phyloP scores from a whole-genome alignment of 768 basidiomycete species.

The Ephemerocybe angulata region DNA sequence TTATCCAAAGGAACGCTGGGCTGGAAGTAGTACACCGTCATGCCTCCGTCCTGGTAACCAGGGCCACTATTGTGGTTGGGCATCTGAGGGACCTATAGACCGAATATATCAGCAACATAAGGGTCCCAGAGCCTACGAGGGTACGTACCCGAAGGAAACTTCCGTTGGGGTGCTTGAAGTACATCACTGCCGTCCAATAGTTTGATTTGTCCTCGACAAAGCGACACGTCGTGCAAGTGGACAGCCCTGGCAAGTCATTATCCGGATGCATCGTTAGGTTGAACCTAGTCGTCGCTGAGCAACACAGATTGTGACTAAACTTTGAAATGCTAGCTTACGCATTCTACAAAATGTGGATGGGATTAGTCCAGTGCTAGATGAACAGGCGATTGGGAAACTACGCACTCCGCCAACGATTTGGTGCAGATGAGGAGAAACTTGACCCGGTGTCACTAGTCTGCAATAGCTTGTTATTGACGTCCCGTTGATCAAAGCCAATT shows the following conservation, averaged over 20 bases:
- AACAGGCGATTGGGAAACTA: neutral
- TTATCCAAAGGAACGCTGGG: neutral
- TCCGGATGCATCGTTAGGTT: conserved; percentile 5
- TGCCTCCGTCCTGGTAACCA: neutral
- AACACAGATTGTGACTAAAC: no score
- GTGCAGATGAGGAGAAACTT: conserved; percentile 10
- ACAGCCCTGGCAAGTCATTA: neutral
- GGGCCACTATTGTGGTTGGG: conserved; percentile 4
- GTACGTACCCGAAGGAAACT: conserved; percentile 6
- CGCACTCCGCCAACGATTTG: conserved; percentile 10
- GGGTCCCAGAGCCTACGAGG: neutral
- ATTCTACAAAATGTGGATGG: neutral
- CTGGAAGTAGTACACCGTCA: conserved; percentile 8
- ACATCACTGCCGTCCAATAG: conserved; percentile 12
- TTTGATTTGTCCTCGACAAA: conserved; percentile 11
- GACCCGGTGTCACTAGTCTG: conserved; percentile 7
- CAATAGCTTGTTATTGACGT: neutral
- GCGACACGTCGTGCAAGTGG: conserved; percentile 10
- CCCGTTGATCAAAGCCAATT: no score
- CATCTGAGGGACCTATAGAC: conserved; percentile 2
- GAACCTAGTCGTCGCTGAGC: no score
- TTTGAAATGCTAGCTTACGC: neutral
- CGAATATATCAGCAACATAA: neutral
- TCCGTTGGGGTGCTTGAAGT: conserved; percentile 10
- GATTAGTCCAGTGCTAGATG: no score